These are phyloP conservation scores for Priceomyces castillae DNA, from an alignment of 805 yeast species.

Conservation along the genomic window DNA sequence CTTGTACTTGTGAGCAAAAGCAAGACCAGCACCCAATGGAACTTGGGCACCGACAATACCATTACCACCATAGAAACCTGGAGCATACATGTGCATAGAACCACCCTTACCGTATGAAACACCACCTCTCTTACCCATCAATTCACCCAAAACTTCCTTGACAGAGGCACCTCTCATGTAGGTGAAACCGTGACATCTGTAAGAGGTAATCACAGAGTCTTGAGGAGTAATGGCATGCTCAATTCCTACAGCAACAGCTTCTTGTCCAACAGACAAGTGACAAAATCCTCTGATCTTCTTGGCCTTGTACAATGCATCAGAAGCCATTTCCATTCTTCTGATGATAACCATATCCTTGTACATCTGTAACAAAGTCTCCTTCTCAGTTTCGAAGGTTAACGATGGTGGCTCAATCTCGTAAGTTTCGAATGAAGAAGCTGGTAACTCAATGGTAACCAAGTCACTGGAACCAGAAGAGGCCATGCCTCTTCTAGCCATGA, in stretches of 20 bases:
- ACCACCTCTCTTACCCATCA: conserved; percentile 95
- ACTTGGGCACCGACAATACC: conserved; percentile 99
- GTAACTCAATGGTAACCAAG: conserved; percentile 56
- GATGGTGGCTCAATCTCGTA: conserved; percentile 73
- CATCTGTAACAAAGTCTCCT: conserved; percentile 80
- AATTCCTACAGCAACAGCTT: conserved; percentile 98
- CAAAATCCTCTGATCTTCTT: conserved; percentile 99
- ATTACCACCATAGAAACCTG: conserved; percentile 97
- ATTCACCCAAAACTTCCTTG: conserved; percentile 86
- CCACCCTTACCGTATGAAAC: conserved; percentile 98
- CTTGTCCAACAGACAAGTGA: conserved; percentile 97
- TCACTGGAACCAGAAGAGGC: conserved; percentile 33
- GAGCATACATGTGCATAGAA: conserved; percentile 97
- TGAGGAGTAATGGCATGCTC: conserved; percentile 85
- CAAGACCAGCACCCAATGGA: conserved; percentile 95
- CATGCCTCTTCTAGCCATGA: conserved; percentile 29
- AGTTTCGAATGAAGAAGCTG: conserved; percentile 80
- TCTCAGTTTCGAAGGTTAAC: conserved; percentile 72
- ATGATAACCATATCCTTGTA: conserved; percentile 93
- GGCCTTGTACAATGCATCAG: conserved; percentile 97
- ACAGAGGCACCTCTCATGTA: conserved; percentile 95
- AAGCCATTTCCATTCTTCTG: conserved; percentile 98
- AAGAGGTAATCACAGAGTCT: conserved; percentile 92
- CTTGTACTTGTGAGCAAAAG: conserved; percentile 96
- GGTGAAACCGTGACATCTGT: conserved; percentile 99